Base-by-base conservation (phyloP, 2,329 filamentous ascomycete species). In the Trichophyton schoenleinii region DNA sequence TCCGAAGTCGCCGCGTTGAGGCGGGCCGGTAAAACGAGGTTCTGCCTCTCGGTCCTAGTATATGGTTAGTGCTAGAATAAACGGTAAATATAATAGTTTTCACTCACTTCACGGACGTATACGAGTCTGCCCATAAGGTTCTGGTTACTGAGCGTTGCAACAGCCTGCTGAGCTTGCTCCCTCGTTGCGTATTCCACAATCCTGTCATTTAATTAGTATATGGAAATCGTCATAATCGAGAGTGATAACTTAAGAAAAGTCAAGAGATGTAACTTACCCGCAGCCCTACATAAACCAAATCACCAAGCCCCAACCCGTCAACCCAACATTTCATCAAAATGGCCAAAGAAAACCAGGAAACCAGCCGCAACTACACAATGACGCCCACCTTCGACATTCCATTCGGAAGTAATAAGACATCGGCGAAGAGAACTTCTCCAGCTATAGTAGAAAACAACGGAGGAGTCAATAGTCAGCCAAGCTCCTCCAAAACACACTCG, bases 331-430 rank as follows among this genome's bases (percentile, higher is more conserved):
- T 89, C 90, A 87, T 85, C 85, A 89, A 87, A 74, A 69, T 70
- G 75, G 73, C 74, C 72, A 76, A 74, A 72, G 75, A 82, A 85
- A 80, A 80, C 79, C 79, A 78, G 75, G 79, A 80, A 85, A 84
- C 88, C 89, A 89, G 85, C 87, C 87, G 86, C 84, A 86, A 85
- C 88, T 87, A 91, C 83, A 81, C 85, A 82, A 88, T 88, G 83
- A 87, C 86, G 91, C 89, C 90, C 91, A 97, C 92, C 92, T 99
- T 99, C 89, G 92, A 97, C 94, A 99, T 99, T 91, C 94, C 94
- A 84, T 99, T 99, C 74, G 94, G 94, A 87, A 99, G 91, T 78
- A 96, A 83, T 79, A 99, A 87, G 75, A 99, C 94, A 84, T 99
- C 94, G 81, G 94, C 94, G 81, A 96, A 99, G 81, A 97, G 86